These are phyloP conservation scores for Oidium heveae DNA, from an alignment of 2,329 filamentous ascomycete genomes.

Conservation along the genomic window DNA sequence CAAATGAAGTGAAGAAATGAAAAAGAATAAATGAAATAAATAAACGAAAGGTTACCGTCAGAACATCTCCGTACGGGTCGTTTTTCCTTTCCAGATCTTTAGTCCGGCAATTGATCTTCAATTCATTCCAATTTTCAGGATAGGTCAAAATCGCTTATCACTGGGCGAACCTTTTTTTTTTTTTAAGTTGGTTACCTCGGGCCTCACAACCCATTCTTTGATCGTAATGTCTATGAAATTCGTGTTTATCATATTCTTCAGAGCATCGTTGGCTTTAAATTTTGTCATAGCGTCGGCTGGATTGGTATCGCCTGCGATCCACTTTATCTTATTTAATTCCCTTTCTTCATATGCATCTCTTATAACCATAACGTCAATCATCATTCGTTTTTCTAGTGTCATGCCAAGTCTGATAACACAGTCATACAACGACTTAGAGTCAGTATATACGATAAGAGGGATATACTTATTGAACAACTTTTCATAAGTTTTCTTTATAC, in stretches of 20 bases:
- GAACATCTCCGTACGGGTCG: neutral
- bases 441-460: neutral
- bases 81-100: neutral
- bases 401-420: neutral
- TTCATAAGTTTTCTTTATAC: neutral
- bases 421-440: neutral
- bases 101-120: too few relatives aligned
- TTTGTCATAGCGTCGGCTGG: neutral
- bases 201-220: constrained; percentile 1
- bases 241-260: neutral
- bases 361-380: neutral
- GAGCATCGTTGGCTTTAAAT: neutral
- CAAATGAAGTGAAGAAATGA: too few relatives aligned
- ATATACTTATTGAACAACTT: neutral
- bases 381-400: neutral
- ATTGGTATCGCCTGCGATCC: neutral
- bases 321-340: neutral
- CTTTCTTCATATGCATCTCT: neutral
- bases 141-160: too few relatives aligned
- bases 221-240: constrained; percentile 1
- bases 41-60: neutral
- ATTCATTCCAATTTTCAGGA: too few relatives aligned
- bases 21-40: too few relatives aligned
- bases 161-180: neutral
- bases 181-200: neutral